These are phyloP conservation scores for Mycena vitilis DNA, from an alignment of 768 basidiomycete genomes.

Conservation along the genomic window DNA sequence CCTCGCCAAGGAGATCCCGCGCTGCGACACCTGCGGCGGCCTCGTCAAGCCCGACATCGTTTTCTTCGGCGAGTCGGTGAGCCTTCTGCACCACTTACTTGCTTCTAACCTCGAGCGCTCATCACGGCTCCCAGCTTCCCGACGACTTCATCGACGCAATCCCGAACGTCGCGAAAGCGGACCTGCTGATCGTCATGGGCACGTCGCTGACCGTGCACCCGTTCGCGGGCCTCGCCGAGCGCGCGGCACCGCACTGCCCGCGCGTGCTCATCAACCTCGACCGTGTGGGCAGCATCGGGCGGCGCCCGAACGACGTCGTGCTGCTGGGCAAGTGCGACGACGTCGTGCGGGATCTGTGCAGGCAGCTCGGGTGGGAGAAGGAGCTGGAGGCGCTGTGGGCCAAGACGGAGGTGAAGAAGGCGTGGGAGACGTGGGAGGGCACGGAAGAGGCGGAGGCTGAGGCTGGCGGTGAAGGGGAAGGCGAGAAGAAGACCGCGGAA, in stretches of 20 bases:
- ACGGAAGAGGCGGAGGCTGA: constrained; percentile 39
- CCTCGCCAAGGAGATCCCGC: constrained; percentile 70
- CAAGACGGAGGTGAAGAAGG: constrained; percentile 50
- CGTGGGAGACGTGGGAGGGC: constrained; percentile 20
- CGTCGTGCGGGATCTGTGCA: constrained; percentile 68
- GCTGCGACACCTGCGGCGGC: constrained; percentile 74
- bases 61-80: constrained; percentile 80
- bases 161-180: constrained; percentile 68
- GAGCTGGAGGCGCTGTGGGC: constrained; percentile 69
- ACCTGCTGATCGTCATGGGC: constrained; percentile 91
- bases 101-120: too few relatives aligned
- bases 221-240: constrained; percentile 81
- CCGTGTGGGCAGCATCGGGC: constrained; percentile 74
- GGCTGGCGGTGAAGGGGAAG: not conserved
- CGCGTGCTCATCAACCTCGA: constrained; percentile 94
- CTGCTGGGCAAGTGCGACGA: constrained; percentile 80
- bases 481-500: constrained; percentile 34
- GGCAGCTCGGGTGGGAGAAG: constrained; percentile 79
- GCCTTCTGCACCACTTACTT: too few relatives aligned
- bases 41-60: constrained; percentile 95
- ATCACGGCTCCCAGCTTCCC: constrained; percentile 67
- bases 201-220: constrained; percentile 91
- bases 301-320: constrained; percentile 66
- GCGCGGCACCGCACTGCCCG: constrained; percentile 69
- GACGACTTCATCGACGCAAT: constrained; percentile 70